Evolutionary conservation across 495 filamentous ascomycete species (phyloP).

Genomic region (Penicillium waksmanii): DNA sequence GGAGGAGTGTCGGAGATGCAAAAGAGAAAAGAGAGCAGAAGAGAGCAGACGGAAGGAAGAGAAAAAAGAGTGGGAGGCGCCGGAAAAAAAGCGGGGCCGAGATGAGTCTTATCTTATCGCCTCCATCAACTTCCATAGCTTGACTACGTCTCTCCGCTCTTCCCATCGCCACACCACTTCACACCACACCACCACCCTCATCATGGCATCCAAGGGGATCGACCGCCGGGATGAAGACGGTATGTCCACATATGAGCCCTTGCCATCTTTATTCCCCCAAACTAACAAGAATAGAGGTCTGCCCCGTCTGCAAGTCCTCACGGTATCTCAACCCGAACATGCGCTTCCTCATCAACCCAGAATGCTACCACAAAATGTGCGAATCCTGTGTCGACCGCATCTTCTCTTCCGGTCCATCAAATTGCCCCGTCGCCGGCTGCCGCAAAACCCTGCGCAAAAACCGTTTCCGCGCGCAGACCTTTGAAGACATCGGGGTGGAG

Average conservation of each 20-base stretch:
- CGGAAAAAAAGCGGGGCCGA: slow-evolving; percentile 20
- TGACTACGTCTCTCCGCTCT: too few relatives aligned
- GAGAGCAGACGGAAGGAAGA: background rate
- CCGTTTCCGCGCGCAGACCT: slow-evolving; percentile 84
- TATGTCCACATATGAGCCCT: slow-evolving; percentile 22
- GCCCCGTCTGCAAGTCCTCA: slow-evolving; percentile 94
- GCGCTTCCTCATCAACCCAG: slow-evolving; percentile 91
- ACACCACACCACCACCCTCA: slow-evolving; percentile 3
- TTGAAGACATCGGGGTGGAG: slow-evolving; percentile 88
- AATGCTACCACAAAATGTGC: slow-evolving; percentile 99
- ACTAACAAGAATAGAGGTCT: slow-evolving; percentile 64
- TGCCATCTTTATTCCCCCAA: too few relatives aligned
- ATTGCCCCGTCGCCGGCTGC: slow-evolving; percentile 89
- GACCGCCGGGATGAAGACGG: slow-evolving; percentile 56
- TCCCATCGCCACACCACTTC: too few relatives aligned
- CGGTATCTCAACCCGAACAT: slow-evolving; percentile 94
- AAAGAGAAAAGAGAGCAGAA: background rate
- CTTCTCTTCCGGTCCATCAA: slow-evolving; percentile 86
- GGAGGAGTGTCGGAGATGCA: slow-evolving; percentile 9
- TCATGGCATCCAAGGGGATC: slow-evolving; percentile 41
- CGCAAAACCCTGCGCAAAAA: slow-evolving; percentile 80
- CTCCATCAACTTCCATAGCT: too few relatives aligned
- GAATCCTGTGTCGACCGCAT: slow-evolving; percentile 91
- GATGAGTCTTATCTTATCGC: slow-evolving; percentile 23
- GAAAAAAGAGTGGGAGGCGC: slow-evolving; percentile 8